These are phyloP conservation scores for Rhododendron molle DNA, from an alignment of 148 eudicot species.

Conservation along the genomic window DNA sequence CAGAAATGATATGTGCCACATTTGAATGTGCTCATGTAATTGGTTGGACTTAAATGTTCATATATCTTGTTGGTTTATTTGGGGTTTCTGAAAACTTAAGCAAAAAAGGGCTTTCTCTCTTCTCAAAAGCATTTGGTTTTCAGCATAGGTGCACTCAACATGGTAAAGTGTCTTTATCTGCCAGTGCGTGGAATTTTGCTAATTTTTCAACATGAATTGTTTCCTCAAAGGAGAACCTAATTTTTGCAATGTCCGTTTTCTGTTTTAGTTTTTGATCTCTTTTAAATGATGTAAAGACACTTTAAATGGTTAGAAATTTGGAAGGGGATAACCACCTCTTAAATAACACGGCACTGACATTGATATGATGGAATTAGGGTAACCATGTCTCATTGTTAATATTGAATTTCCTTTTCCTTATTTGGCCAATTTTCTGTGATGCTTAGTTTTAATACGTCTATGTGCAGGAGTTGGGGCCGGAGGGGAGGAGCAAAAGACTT, in stretches of 20 bases:
- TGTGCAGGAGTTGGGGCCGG: conserved; percentile 97
- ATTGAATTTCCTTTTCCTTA: neutral
- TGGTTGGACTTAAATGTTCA: neutral
- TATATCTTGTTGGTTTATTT: neutral
- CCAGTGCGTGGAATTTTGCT: neutral
- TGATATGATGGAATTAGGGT: neutral
- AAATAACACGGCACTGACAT: neutral
- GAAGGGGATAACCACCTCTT: neutral
- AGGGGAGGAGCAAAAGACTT: conserved; percentile 89
- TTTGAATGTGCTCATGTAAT: neutral
- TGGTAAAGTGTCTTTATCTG: neutral
- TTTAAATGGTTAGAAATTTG: neutral
- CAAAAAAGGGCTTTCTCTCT: neutral
- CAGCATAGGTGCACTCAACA: neutral
- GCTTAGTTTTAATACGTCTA: conserved; percentile 11
- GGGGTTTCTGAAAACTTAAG: neutral
- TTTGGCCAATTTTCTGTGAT: neutral
- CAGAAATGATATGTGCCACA: neutral
- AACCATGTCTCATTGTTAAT: neutral
- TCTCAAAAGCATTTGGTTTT: neutral
- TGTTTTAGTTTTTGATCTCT: neutral
- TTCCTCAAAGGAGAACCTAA: neutral
- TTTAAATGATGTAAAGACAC: neutral
- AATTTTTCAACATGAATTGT: neutral
- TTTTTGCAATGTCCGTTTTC: neutral